Percentiles rank a stretch among this genome's conserved stretches.
phyloP scores from a whole-genome alignment of 306 rosid species.

The Quercus cerris region DNA sequence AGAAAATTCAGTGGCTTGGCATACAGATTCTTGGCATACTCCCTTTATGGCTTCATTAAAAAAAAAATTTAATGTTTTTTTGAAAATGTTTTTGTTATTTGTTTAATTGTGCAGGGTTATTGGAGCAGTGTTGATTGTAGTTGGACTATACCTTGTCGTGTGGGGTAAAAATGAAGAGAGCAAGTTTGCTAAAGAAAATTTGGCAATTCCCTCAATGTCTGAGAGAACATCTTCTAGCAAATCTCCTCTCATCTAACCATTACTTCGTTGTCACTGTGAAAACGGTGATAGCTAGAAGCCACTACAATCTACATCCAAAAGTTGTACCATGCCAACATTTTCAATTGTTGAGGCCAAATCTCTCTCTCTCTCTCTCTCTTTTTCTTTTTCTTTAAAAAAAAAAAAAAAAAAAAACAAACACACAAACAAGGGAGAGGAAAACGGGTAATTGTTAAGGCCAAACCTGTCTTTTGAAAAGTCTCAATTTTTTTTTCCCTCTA shows the following conservation, averaged over 20 bases:
- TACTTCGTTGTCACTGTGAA: constrained; percentile 20
- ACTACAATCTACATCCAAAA: too few species aligned
- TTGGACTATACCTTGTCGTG: constrained; percentile 51
- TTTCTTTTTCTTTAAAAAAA: too few species aligned
- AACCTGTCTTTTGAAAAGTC: too few species aligned
- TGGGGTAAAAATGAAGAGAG: constrained; percentile 65
- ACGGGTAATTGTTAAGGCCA: too few species aligned
- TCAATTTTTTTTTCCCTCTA: too few species aligned
- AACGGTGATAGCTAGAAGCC: background rate
- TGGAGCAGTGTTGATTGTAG: constrained; percentile 48
- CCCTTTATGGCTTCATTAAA: background rate
- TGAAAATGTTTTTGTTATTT: background rate
- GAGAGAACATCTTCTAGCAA: constrained; percentile 17
- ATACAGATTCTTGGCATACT: background rate
- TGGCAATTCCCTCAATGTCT: constrained; percentile 1
- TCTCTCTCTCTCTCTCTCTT: fast-evolving
- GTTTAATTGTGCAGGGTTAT: constrained; percentile 44
- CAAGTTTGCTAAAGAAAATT: constrained; percentile 18
- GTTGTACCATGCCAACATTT: too few species aligned
- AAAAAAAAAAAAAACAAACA: too few species aligned
- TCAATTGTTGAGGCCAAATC: too few species aligned
- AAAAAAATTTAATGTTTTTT: background rate
- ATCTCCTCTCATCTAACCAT: constrained; percentile 38
- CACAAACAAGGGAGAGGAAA: too few species aligned
- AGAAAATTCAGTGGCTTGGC: background rate